phyloP scores from a whole-genome alignment of 768 basidiomycete species.

The Cantharellus anzutake region DNA sequence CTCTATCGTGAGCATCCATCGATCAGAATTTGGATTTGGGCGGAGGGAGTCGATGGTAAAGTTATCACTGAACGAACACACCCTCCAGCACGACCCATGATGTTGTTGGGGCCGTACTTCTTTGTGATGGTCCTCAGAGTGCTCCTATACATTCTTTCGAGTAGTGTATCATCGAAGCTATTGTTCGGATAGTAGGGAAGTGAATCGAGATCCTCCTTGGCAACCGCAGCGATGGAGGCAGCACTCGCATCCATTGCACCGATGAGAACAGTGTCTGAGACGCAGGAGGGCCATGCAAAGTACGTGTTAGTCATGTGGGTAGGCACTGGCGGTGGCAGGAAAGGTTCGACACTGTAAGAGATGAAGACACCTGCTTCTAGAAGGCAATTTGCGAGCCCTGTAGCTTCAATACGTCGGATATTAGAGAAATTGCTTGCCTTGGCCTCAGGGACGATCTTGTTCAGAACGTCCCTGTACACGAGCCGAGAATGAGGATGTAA shows the following conservation, averaged over 20 bases:
- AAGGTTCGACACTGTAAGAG: background rate
- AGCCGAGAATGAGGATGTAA: background rate
- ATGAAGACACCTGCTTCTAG: background rate
- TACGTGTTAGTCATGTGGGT: background rate
- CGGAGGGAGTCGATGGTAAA: too few relatives aligned
- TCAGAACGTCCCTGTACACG: background rate
- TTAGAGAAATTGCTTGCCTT: background rate
- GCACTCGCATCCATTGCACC: background rate
- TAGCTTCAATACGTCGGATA: background rate
- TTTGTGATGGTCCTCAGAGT: too few relatives aligned
- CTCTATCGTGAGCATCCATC: too few relatives aligned
- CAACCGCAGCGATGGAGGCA: constrained; percentile 19
- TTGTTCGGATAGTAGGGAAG: too few relatives aligned
- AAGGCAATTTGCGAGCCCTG: background rate
- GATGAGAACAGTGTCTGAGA: background rate
- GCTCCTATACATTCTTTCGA: too few relatives aligned
- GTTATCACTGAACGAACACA: background rate
- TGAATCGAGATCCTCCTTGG: constrained; percentile 11
- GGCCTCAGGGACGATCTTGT: background rate
- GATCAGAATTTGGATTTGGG: too few relatives aligned
- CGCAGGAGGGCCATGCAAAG: background rate
- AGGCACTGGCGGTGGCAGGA: background rate
- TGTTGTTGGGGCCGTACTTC: background rate
- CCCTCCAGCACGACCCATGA: background rate
- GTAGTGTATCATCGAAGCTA: too few relatives aligned